phyloP scores from a whole-genome alignment of 2,329 filamentous ascomycete species.

The Fusarium albosuccineum region DNA sequence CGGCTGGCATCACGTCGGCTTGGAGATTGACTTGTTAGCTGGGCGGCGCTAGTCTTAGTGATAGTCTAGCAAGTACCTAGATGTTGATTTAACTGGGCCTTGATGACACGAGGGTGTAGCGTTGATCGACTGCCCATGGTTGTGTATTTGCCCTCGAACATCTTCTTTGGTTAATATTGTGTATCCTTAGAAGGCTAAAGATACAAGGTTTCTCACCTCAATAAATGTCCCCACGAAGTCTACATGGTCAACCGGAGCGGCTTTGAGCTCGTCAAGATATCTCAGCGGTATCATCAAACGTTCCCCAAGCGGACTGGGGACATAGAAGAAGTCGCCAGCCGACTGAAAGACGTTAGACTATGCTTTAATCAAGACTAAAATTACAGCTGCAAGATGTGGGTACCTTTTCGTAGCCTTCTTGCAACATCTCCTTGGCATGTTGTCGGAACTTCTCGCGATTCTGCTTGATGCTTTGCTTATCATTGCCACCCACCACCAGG shows the following conservation, averaged over 20 bases:
- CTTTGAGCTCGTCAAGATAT: conserved; percentile 47
- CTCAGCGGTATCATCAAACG: conserved; percentile 46
- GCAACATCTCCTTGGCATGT: background rate
- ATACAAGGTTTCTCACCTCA: conserved; percentile 7
- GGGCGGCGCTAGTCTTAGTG: no score
- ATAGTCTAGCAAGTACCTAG: conserved; percentile 18
- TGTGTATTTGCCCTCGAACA: conserved; percentile 51
- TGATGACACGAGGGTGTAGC: conserved; percentile 45
- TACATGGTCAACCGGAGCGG: conserved; percentile 41
- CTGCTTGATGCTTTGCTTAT: background rate
- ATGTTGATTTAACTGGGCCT: conserved; percentile 43
- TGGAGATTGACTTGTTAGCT: background rate
- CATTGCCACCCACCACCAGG: background rate
- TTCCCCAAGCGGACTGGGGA: conserved; percentile 45
- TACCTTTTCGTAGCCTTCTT: background rate
- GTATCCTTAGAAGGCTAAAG: background rate
- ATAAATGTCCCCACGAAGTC: conserved; percentile 47
- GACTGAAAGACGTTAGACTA: background rate
- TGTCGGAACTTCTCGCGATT: background rate
- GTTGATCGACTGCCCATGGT: conserved; percentile 47
- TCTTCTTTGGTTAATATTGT: conserved; percentile 24
- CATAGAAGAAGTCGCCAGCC: conserved; percentile 31
- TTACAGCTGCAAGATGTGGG: background rate
- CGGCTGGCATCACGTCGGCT: conserved; percentile 28
- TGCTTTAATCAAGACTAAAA: background rate